phyloP scores from a whole-genome alignment of 2,329 filamentous ascomycete genomes.

The Fusarium equiseti region DNA sequence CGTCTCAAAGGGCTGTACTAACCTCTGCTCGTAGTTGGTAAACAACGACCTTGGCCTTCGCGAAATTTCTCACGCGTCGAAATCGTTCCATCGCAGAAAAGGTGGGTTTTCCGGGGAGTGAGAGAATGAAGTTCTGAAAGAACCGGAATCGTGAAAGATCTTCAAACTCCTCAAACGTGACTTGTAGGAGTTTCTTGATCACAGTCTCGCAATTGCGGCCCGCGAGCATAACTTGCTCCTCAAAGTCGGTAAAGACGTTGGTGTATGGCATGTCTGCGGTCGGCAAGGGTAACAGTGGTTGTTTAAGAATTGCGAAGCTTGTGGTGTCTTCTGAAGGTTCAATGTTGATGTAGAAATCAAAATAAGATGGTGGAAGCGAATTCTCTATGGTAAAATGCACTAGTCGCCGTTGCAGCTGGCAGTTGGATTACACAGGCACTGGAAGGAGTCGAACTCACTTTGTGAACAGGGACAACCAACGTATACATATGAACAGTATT shows the following conservation, averaged over 20 bases:
- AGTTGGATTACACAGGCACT: neutral
- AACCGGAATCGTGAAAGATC: neutral
- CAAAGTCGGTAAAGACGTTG: neutral
- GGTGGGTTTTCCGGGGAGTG: neutral
- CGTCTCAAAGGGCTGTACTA: neutral
- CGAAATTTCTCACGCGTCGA: neutral
- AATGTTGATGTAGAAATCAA: neutral
- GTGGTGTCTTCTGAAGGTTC: neutral
- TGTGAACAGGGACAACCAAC: neutral
- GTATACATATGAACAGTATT: neutral
- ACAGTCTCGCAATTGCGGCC: neutral
- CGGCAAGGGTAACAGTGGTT: too few relatives aligned
- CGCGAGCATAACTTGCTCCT: neutral
- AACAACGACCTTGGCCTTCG: neutral
- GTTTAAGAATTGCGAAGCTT: too few relatives aligned
- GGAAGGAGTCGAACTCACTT: neutral
- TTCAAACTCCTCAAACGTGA: neutral
- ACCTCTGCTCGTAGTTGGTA: neutral
- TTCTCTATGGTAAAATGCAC: neutral
- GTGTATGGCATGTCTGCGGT: neutral
- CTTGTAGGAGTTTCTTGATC: neutral
- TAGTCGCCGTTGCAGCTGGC: neutral
- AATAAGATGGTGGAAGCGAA: neutral
- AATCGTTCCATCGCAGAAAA: neutral
- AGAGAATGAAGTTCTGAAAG: accelerated